Base-by-base conservation (phyloP, 2,329 filamentous ascomycete genomes). In the Orbilia quercus region DNA sequence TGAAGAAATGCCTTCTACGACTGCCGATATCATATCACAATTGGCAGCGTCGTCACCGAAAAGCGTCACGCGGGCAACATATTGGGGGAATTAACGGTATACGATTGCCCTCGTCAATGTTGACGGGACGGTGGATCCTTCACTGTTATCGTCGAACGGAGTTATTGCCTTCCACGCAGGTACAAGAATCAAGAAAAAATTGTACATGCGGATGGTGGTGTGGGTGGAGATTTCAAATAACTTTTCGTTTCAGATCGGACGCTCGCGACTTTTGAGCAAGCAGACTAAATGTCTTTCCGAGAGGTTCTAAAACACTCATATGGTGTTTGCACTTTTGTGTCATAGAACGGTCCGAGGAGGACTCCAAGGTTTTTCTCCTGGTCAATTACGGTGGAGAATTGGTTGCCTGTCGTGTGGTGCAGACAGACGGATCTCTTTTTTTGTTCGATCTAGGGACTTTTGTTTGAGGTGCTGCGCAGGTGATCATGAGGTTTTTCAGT, bases 261-360 rank as follows among this genome's bases (percentile, higher is more conserved):
- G 14, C 36, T 31, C 28, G 28, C 28, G 48, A 47, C 60, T 9
- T 62, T 44, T 16, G 34, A 55, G 51, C 51, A 55, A 55, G 18
- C 51, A 55, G 18, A 18, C 11, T 22, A 5, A 53, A 53, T 2
- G 2, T 7, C 7, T 5, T 14, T 31, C 28, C 28, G 20, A 54
- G 7, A 20, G 50, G 1, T 25, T 1, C n/a, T 44, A 28, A 57
- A 59, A 59, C 55, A 48, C 48, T 47, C 60, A 47, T 54, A 34
- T 50, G 44, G 45, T 54, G 44, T 62, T 62, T 69, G 64, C 64
- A 44, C 51, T 59, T 69, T 69, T 60, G 64, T 51, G 31, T 22
- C n/a, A 14, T 22, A 45, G 16, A 45, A 44, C 22, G 28, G 48
- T 34, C 6, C 16, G n/a, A 14, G 12, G 2, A 28, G 20, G 20